Base-by-base conservation (phyloP, 2,329 filamentous ascomycete species). In the Stemphylium vesicarium region DNA sequence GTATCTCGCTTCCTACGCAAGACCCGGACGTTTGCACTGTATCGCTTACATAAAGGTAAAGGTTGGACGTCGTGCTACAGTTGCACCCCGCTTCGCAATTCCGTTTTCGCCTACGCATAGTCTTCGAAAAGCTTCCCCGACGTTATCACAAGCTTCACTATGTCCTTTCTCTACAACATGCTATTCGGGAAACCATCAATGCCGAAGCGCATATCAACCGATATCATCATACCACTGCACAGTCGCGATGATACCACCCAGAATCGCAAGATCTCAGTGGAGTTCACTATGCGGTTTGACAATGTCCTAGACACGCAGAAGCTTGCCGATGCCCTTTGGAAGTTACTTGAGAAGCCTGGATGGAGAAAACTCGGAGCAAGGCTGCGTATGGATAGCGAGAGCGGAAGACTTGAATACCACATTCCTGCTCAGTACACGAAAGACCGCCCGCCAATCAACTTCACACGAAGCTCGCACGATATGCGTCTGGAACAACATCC, bases 301-400 rank as follows among this genome's bases (percentile, higher is more conserved):
- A 77, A 80, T 53, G 78, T 81, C 1, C 72, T 83, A 3, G 79
- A 83, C 50, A 59, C 73, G 0, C 60, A 75, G 0, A 78, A 70
- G 39, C 68, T 83, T 1, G 65, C 68, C 2, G 48, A 38, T 4
- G 63, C 78, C 0, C 64, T 83, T 1, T 63, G 67, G 9, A 64
- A 59, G 12, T 63, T 83, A 12, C 57, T 82, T 7, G 70, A 78
- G 11, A 75, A 73, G 7, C 77, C 75, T 1, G 77, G 78, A 31
- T 83, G 80, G 81, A 73, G 72, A 24, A 80, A 80, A 54, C 59
- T 83, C 1, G 80, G 79, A 0, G 81, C 79, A 5, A 73, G 80
- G 4, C 57, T 82, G 24, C 69, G 79, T 26, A 47, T 68, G 33
- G 79, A 77, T 56, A 79, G 47, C 8, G 15, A 50, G 16, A 63